phyloP scores from a whole-genome alignment of 2,329 filamentous ascomycete genomes.

The Fusarium palustre region DNA sequence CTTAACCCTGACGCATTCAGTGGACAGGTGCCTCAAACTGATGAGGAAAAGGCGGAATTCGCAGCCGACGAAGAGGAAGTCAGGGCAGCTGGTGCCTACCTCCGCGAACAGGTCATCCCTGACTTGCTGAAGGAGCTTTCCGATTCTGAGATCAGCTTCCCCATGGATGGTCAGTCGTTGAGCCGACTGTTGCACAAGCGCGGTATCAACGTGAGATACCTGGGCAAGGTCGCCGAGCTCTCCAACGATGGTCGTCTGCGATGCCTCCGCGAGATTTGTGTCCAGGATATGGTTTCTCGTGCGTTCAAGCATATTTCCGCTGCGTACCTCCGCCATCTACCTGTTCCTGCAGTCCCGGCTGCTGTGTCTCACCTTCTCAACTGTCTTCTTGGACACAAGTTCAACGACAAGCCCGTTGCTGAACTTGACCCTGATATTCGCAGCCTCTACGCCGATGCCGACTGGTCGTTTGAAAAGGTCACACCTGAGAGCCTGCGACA shows the following conservation, averaged over 20 bases:
- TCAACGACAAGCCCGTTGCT: conserved; percentile 82
- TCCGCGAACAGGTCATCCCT: conserved; percentile 83
- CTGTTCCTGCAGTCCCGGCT: conserved; percentile 81
- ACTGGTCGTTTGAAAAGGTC: conserved; percentile 82
- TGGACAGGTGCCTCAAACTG: conserved; percentile 88
- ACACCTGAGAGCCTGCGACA: conserved; percentile 77
- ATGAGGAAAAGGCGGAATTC: conserved; percentile 88
- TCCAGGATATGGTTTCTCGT: conserved; percentile 95
- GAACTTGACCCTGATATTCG: conserved; percentile 81
- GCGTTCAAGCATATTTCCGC: conserved; percentile 93
- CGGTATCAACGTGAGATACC: conserved; percentile 95
- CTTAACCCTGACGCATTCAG: conserved; percentile 97
- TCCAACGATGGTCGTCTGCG: conserved; percentile 78
- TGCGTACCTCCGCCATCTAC: conserved; percentile 81
- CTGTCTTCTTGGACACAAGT: conserved; percentile 82
- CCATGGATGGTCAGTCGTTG: conserved; percentile 96
- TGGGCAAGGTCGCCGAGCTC: conserved; percentile 83
- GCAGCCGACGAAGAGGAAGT: conserved; percentile 89
- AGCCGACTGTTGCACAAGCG: conserved; percentile 92
- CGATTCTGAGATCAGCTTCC: conserved; percentile 94
- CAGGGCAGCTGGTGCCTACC: conserved; percentile 81
- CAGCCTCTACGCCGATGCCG: conserved; percentile 81
- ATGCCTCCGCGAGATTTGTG: conserved; percentile 79
- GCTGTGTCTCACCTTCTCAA: conserved; percentile 91
- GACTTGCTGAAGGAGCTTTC: conserved; percentile 86